A percentile compares a stretch with the other conserved stretches of the same genome.
Evolutionary conservation across 2,329 filamentous ascomycete genomes (phyloP).

Genomic region (Fusarium torulosum): DNA sequence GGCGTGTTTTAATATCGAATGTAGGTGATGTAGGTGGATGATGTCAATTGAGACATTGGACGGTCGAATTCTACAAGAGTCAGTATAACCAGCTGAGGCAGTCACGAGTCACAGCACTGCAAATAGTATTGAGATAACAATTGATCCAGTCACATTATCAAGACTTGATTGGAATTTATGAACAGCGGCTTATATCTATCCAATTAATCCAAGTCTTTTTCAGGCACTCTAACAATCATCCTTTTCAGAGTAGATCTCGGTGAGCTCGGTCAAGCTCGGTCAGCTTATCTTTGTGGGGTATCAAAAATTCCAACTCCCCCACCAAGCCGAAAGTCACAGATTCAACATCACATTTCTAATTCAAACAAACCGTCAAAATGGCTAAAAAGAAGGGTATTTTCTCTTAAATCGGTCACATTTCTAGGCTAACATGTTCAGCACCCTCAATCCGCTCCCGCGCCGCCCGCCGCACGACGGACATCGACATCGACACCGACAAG

Average conservation of each 20-base stretch:
- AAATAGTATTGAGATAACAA: neutral
- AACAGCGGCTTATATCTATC: neutral
- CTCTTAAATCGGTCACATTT: accelerated
- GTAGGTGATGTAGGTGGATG: constrained; percentile 9
- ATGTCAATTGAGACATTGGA: constrained; percentile 22
- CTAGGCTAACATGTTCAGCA: constrained; percentile 55
- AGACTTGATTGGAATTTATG: neutral
- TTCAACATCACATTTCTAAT: constrained; percentile 31
- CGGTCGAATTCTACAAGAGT: neutral
- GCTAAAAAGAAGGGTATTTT: constrained; percentile 51
- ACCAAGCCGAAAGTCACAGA: constrained; percentile 35
- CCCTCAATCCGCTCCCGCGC: constrained; percentile 79
- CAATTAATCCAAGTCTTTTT: too few species aligned
- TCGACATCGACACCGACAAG: constrained; percentile 78
- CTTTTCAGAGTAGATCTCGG: too few species aligned
- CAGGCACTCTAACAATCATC: too few species aligned
- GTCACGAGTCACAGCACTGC: neutral
- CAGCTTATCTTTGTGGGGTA: constrained; percentile 47
- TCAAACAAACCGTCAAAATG: constrained; percentile 43
- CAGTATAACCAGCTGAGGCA: neutral
- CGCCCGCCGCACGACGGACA: constrained; percentile 77
- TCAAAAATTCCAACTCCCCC: constrained; percentile 47
- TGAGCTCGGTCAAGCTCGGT: constrained; percentile 44
- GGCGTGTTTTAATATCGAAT: neutral
- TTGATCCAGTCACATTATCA: neutral